Evolutionary conservation across 305 asterid species (phyloP).

Genomic region (Nicotiana rustica): DNA sequence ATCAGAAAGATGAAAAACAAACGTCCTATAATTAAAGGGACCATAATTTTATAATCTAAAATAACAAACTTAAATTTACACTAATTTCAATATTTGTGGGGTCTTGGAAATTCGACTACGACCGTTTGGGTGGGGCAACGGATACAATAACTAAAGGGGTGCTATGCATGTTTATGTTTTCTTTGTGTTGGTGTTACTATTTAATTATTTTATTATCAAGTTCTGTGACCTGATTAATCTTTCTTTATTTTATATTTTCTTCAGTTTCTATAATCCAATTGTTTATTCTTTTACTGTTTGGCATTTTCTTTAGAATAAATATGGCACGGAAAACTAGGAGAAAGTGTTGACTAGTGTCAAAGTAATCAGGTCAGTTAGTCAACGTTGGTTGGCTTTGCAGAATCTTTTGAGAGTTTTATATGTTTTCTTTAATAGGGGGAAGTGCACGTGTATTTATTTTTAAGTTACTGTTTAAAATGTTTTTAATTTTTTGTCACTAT

Average conservation of each 20-base stretch:
- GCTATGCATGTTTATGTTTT: background rate
- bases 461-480: too few relatives aligned
- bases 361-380: background rate
- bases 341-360: background rate
- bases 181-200: background rate
- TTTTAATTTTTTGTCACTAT: too few relatives aligned
- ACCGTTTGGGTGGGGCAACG: background rate
- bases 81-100: constrained; percentile 14
- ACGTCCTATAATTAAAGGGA: background rate
- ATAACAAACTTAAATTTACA: background rate
- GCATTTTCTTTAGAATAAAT: constrained; percentile 18
- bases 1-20: background rate
- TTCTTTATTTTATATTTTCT: background rate
- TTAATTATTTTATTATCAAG: background rate
- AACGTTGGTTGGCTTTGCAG: constrained; percentile 10
- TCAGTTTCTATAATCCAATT: background rate
- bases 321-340: constrained; percentile 21
- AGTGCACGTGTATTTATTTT: too few relatives aligned
- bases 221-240: background rate
- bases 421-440: too few relatives aligned
- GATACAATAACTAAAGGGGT: background rate
- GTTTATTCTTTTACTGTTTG: background rate
- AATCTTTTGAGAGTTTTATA: background rate
- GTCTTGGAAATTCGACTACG: constrained; percentile 7
- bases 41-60: background rate